These are phyloP conservation scores for Xylariaceae sp. DNA, from an alignment of 2,329 filamentous ascomycete genomes.

Conservation along the genomic window DNA sequence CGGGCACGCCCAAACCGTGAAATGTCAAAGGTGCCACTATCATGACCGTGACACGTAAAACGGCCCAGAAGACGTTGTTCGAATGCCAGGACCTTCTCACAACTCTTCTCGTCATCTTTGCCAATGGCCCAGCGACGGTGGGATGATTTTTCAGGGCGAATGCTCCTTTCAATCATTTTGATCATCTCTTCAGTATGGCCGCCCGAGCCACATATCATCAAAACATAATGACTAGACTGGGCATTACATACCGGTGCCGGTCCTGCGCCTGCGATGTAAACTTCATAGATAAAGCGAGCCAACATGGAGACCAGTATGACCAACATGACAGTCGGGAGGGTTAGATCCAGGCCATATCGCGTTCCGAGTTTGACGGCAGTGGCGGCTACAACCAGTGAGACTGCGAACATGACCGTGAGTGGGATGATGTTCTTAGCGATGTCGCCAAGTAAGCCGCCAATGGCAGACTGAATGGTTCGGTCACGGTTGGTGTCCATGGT, in stretches of 20 bases:
- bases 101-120: conserved; percentile 69
- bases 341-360: too few relatives aligned
- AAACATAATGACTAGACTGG: conserved; percentile 45
- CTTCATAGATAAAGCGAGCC: conserved; percentile 1
- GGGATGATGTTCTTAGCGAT: conserved; percentile 5
- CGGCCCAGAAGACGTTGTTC: conserved; percentile 32
- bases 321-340: not conserved
- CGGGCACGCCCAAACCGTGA: conserved; percentile 69
- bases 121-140: conserved; percentile 79
- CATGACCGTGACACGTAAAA: conserved; percentile 20
- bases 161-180: conserved; percentile 64
- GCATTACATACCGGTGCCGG: conserved; percentile 11
- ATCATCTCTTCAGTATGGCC: conserved; percentile 96
- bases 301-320: not conserved
- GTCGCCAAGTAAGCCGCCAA: conserved; percentile 2
- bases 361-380: too few relatives aligned
- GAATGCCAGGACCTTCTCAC: conserved; percentile 58
- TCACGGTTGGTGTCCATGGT: conserved; percentile 21
- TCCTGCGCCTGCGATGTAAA: not conserved
- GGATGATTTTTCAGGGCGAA: conserved; percentile 45
- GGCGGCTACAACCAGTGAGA: not conserved
- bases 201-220: conserved; percentile 84
- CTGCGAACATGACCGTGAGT: not conserved
- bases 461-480: conserved; percentile 2
- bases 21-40: conserved; percentile 55